Evolutionary conservation across 1,139 yeast species (phyloP).

Genomic region (Scheffersomyces titani): DNA sequence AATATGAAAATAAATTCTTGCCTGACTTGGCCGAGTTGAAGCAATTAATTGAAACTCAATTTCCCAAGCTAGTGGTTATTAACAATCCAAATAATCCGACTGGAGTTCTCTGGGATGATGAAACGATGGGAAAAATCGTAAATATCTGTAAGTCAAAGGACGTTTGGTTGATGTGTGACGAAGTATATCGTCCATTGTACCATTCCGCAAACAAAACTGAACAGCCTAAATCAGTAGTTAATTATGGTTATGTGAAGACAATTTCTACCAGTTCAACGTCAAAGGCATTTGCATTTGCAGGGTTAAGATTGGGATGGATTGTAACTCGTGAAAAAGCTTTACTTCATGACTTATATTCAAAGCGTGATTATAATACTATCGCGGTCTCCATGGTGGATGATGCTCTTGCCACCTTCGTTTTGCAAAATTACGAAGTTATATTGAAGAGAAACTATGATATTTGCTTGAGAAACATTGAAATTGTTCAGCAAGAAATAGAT

Average conservation of each 20-base stretch:
- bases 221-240: constrained; percentile 42
- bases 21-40: constrained; percentile 38
- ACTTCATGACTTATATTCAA: constrained; percentile 33
- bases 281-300: constrained; percentile 58
- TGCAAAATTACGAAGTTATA: constrained; percentile 32
- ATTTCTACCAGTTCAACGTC: constrained; percentile 55
- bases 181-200: constrained; percentile 57
- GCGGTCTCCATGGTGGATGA: constrained; percentile 54
- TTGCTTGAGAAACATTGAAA: constrained; percentile 36
- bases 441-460: constrained; percentile 39
- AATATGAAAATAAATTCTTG: constrained; percentile 32
- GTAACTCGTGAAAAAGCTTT: constrained; percentile 34
- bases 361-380: constrained; percentile 56
- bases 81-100: constrained; percentile 62
- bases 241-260: constrained; percentile 44
- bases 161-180: constrained; percentile 49
- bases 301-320: constrained; percentile 58
- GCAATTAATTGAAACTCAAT: constrained; percentile 23
- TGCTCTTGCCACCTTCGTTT: constrained; percentile 44
- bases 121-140: constrained; percentile 34
- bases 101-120: constrained; percentile 46
- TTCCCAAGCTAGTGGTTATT: constrained; percentile 48
- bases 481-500: constrained; percentile 35
- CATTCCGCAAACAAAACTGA: constrained; percentile 29
- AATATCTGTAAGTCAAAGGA: constrained; percentile 35